Conservation (phyloP, 2,329 filamentous ascomycete genomes). For the Penicillium sp. region DNA sequence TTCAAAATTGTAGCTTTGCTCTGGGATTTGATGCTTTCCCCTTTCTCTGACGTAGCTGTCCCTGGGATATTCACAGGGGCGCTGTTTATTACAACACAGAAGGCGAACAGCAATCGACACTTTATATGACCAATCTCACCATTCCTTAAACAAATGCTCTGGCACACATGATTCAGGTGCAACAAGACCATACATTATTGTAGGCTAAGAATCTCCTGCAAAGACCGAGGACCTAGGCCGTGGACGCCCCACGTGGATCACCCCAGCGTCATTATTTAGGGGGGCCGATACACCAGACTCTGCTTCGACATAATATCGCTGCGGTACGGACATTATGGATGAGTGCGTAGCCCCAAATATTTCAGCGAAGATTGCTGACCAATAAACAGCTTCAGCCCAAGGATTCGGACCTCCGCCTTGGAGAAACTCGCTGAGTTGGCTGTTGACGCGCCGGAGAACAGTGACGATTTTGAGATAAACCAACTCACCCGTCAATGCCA, state of each 20-base stretch:
- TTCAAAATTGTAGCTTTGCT: background rate
- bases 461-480: slow-evolving; percentile 40
- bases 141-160: no score
- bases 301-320: background rate
- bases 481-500: slow-evolving; percentile 41
- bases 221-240: slow-evolving; percentile 7
- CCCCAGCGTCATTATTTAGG: background rate
- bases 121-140: no score
- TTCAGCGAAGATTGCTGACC: slow-evolving; percentile 18
- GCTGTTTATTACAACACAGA: background rate
- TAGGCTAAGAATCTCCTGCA: background rate
- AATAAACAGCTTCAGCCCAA: slow-evolving; percentile 34
- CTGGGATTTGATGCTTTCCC: background rate
- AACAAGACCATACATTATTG: background rate
- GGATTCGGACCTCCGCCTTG: slow-evolving; percentile 48
- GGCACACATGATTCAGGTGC: background rate
- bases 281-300: background rate
- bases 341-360: slow-evolving; percentile 29
- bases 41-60: background rate
- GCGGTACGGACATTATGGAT: slow-evolving; percentile 33
- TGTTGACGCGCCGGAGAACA: slow-evolving; percentile 36
- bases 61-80: background rate
- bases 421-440: slow-evolving; percentile 50
- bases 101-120: no score
- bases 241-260: slow-evolving; percentile 8